Evolutionary conservation across 352 stramenopile genomes (phyloP), one percentile per base, ranked within the genome.

Genomic region (Plasmopara halstedii): DNA sequence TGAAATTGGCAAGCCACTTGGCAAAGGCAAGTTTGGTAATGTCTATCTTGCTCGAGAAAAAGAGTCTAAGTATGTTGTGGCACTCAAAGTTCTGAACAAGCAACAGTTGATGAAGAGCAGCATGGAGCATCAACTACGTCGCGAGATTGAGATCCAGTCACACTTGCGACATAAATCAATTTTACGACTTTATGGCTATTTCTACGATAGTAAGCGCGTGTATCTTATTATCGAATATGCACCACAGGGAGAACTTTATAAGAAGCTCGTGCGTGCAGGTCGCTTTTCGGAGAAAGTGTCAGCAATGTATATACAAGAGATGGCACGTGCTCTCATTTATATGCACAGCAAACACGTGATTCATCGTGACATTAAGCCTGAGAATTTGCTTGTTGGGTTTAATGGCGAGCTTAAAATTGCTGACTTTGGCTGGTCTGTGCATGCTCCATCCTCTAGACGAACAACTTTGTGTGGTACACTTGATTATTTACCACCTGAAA

Each of bases 81-180:
- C 97, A 22, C 83, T 99, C 40, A 99, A 99, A 61, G 96, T 98
- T 43, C 70, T 99, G 43, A 90, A 98, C 56, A 99, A 99, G 65
- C 76, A 73, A 46, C 95, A 99, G 70, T 82, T 99, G 6, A 75
- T 97, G 31, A 98, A 98, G 72, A 93, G 81, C 34, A 94, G 89
- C 29, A 95, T 99, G 27, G 96, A 99, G 64, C 89, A 99, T 62
- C 97, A 99, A 64, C 61, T 99, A 19, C 86, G 97, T 4, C 85
- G 97, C 8, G 97, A 99, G 75, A 99, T 99, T 53, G 97, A 99
- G 76, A 99, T 99, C 58, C 97, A 99, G 73, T 97, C 90, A 15
- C 90, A 99, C 51, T 58, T 99, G 26, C 76, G 94, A 13, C 94
- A 99, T 66, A 85, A 88, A 45, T 98, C 98, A 53, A 98, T 99